Evolutionary conservation across 805 yeast species (phyloP), one percentile per base, ranked within the genome.

Genomic region (Yamadazyma takamatsuzukensis): DNA sequence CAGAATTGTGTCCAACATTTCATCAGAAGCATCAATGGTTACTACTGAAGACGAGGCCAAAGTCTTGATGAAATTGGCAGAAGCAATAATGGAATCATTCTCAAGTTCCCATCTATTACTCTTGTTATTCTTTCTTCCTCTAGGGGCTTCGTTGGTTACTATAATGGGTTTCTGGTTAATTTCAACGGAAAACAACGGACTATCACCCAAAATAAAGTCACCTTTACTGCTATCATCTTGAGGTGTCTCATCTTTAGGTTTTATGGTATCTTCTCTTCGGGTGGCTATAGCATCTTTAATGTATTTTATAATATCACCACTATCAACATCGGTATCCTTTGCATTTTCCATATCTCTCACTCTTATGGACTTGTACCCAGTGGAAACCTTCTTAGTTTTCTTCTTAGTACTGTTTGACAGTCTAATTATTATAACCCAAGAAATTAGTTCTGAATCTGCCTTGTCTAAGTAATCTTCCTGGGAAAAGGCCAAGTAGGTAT

Each of bases 1-100:
- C 10, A 83, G 70, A 24, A 90, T 83, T 72, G 88, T 83, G 31
- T 88, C 90, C 40, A 93, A 55, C 2, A 86, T 83, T 40, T 88
- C 97, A 45, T 86, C 95, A 40, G 81, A 71, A 3, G 76, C 78
- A 51, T 90, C 97, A 21, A 90, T 76, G 0, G 83, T 74, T 29
- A 88, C 68, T 0, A 90, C 74, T 0, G 97, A 90, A 0, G 93
- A 80, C 15, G 63, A 58, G 0, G 80, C 66, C 24, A 90, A 54
- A 8, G 65, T 69, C 30, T 70, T 68, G 25, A 87, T 51, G 29
- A 81, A 63, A 3, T 61, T 51, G 1, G 71, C 69, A 0, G 84
- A 70, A 0, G 83, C 83, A 34, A 72, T 69, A 40, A 74, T 74
- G 0, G 95, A 76, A 34, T 75, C 79, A 40, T 84, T 87, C 39